Conservation (phyloP, 1,139 yeast genomes). For the Protomyces inundatus region DNA sequence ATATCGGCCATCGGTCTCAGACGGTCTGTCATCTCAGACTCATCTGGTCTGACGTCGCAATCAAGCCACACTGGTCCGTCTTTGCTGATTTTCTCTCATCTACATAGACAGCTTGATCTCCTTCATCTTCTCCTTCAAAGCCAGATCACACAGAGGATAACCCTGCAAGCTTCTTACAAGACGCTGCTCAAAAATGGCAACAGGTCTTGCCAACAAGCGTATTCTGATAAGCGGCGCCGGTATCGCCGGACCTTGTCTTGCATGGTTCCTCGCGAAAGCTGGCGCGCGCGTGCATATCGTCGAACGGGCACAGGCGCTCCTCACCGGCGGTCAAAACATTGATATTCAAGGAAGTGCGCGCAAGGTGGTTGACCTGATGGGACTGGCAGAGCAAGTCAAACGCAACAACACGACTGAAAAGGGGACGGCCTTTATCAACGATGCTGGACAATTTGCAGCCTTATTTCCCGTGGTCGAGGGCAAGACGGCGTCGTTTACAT, state of each 20-base stretch:
- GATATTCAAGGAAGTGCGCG: not conserved
- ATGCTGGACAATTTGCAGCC: not conserved
- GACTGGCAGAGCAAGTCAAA: not conserved
- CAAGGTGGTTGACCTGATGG: constrained; percentile 1
- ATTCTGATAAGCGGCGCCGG: constrained; percentile 17
- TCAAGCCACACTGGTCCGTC: too few species aligned
- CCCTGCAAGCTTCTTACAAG: too few species aligned
- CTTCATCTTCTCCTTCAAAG: too few species aligned
- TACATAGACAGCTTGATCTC: too few species aligned
- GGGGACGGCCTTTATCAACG: constrained; percentile 1
- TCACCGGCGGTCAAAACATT: constrained; percentile 2
- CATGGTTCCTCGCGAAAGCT: constrained; percentile 1
- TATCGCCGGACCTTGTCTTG: constrained; percentile 7
- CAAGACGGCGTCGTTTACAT: constrained; percentile 6
- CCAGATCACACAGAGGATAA: too few species aligned
- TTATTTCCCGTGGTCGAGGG: not conserved
- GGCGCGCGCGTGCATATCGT: not conserved
- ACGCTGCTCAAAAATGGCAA: too few species aligned
- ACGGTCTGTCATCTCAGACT: too few species aligned
- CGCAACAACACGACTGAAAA: not conserved
- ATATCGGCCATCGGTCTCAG: too few species aligned
- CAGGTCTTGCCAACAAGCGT: not conserved
- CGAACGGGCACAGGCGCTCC: constrained; percentile 1
- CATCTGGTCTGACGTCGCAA: too few species aligned
- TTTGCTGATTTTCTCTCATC: too few species aligned